Evolutionary conservation across 768 basidiomycete species (phyloP), one percentile per base, ranked within the genome.

Genomic region (Lepiota brunneoincarnata): DNA sequence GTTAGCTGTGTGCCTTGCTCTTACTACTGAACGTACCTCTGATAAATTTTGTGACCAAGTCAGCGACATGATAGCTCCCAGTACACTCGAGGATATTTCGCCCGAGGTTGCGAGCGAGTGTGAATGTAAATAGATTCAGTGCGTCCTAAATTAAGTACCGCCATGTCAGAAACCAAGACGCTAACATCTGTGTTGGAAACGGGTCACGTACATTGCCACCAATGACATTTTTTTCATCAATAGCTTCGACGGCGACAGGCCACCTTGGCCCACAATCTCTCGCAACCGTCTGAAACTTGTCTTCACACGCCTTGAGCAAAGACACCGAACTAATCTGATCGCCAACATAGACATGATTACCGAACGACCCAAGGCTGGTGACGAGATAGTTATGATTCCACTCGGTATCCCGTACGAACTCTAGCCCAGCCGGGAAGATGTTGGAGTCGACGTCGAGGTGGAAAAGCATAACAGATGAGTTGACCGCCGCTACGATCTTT

Each of bases 351-450:
- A 96, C 65, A 42, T 69, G 71, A 55, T 83, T 69, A 2, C 73
- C 77, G 43, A 76, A 77, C 2, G 81, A 71, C 0, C 79, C 81
- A 18, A 97, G 69, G 51, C 81, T 84, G 3, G 80, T 83, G 24
- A 94, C 82, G 53, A 89, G 57, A 69, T 94, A 93, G 51, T 90
- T 93, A 64, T 92, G 89, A 58, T 88, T 84, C 87, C 91, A 94
- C 36, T 80, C 73, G 0, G 80, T 66, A 6, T 82, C 60, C 26
- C 73, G 71, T 36, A 73, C 61, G 12, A 89, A 65, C 4, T 63
- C 62, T 58, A 71, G 68, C 1, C 66, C 58, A 31, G 70, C 59
- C 14, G 72, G 59, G 34, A 62, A 47, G 2, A 47, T 60, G 9
- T 66, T 62, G n/a, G 73, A 63, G 34, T 64, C 66, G 14, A 47